Percentiles rank a stretch among this genome's conserved stretches.
Evolutionary conservation across 192 early-diverging fungal species (phyloP).

Genomic region (Podila epicladia): DNA sequence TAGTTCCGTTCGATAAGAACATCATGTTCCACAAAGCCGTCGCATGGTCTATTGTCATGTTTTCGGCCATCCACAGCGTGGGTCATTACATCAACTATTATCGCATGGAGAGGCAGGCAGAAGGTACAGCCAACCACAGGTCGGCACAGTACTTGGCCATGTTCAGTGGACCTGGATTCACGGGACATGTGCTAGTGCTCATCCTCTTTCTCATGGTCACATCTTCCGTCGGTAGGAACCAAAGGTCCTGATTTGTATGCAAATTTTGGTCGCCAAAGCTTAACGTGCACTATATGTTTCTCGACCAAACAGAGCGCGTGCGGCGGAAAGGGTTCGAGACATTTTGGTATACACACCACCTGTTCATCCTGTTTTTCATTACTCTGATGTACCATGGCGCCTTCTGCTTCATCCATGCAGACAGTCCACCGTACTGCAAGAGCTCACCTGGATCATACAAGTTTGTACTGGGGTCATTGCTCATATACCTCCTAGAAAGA

Average conservation of each 20-base stretch:
- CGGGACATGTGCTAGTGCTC: conserved; percentile 80
- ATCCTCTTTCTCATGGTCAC: conserved; percentile 83
- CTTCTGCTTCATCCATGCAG: conserved; percentile 85
- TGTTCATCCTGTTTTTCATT: conserved; percentile 88
- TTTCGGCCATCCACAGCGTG: conserved; percentile 74
- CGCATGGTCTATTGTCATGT: conserved; percentile 81
- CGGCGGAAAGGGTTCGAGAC: conserved; percentile 76
- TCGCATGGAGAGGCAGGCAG: conserved; percentile 51
- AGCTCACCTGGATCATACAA: conserved; percentile 85
- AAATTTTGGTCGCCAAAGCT: too few species aligned
- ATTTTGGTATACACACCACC: conserved; percentile 91
- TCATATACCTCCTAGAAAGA: conserved; percentile 78
- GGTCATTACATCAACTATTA: conserved; percentile 87
- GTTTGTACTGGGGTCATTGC: conserved; percentile 74
- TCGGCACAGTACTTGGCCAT: conserved; percentile 62
- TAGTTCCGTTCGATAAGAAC: conserved; percentile 88
- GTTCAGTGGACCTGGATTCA: conserved; percentile 79
- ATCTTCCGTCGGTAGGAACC: conserved; percentile 68
- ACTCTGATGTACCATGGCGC: conserved; percentile 82
- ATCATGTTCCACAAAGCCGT: conserved; percentile 84
- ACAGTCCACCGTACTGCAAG: conserved; percentile 70
- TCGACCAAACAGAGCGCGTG: conserved; percentile 17
- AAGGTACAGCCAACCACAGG: conserved; percentile 21
- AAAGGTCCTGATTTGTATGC: conserved; percentile 33
- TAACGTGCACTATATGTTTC: not conserved